phyloP scores from a whole-genome alignment of 805 yeast species.

The Metschnikowia amazonensis region DNA sequence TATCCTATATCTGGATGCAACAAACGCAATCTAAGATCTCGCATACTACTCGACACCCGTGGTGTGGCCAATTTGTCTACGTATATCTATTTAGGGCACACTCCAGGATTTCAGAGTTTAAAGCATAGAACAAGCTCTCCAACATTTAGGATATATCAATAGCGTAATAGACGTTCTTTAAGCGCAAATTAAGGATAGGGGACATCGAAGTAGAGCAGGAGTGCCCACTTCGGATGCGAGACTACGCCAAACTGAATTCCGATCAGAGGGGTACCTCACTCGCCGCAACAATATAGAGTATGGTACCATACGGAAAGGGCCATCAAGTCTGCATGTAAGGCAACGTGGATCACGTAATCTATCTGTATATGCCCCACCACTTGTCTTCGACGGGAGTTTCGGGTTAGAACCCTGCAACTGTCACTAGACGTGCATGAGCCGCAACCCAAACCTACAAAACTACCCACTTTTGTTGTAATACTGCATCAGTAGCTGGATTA shows the following conservation, averaged over 20 bases:
- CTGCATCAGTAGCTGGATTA: background rate
- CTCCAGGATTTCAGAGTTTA: background rate
- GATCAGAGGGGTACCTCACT: background rate
- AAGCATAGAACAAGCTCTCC: background rate
- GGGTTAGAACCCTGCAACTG: background rate
- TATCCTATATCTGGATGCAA: background rate
- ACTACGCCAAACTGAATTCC: background rate
- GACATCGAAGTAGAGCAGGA: background rate
- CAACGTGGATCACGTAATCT: background rate
- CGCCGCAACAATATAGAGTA: background rate
- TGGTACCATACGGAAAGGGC: too few species aligned
- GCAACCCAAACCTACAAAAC: background rate
- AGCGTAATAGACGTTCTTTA: too few species aligned
- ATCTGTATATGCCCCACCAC: background rate
- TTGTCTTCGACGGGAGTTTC: background rate
- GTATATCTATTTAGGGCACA: background rate
- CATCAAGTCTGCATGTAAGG: too few species aligned
- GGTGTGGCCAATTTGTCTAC: background rate
- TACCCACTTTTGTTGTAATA: background rate
- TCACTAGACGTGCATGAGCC: constrained; percentile 3
- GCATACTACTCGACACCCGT: background rate
- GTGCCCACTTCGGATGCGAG: too few species aligned
- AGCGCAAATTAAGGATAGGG: too few species aligned
- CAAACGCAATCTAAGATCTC: constrained; percentile 2
- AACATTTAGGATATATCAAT: background rate